These are phyloP conservation scores for Monilinia aucupariae DNA, from an alignment of 2,329 filamentous ascomycete species.

Conservation along the genomic window DNA sequence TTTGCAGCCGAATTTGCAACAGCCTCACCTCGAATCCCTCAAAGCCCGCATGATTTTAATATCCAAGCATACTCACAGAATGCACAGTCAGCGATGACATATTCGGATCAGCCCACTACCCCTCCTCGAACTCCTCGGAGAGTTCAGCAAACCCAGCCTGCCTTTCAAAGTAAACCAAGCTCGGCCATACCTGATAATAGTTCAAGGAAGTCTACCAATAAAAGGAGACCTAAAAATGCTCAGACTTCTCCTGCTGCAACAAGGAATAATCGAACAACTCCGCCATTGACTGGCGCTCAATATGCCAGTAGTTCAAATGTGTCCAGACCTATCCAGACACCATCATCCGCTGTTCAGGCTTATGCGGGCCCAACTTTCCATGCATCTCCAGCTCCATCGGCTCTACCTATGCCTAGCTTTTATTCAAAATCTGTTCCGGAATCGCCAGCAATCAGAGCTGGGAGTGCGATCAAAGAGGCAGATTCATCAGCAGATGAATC, in stretches of 20 bases:
- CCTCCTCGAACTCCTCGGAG: slow-evolving; percentile 35
- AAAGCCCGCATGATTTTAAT: slow-evolving; percentile 43
- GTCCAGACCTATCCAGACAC: slow-evolving; percentile 39
- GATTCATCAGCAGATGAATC: slow-evolving; percentile 37
- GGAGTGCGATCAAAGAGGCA: slow-evolving; percentile 41
- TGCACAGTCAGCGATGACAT: slow-evolving; percentile 25
- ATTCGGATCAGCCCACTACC: slow-evolving; percentile 28
- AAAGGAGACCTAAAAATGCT: slow-evolving; percentile 33
- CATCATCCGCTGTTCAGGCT: slow-evolving; percentile 38
- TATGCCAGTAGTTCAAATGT: slow-evolving; percentile 33
- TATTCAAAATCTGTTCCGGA: slow-evolving; percentile 70
- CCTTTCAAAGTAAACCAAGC: slow-evolving; percentile 22
- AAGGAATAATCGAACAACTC: slow-evolving; percentile 28
- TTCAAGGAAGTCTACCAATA: slow-evolving; percentile 33
- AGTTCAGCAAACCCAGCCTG: slow-evolving; percentile 21
- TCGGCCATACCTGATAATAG: slow-evolving; percentile 24
- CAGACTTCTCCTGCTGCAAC: slow-evolving; percentile 30
- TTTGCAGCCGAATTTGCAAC: slow-evolving; percentile 23
- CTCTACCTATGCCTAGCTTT: slow-evolving; percentile 86
- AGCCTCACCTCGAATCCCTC: slow-evolving; percentile 35
- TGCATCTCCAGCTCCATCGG: slow-evolving; percentile 84
- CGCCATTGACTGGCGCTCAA: slow-evolving; percentile 28
- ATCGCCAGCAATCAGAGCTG: slow-evolving; percentile 45
- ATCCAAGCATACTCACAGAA: slow-evolving; percentile 39
- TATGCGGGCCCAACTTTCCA: slow-evolving; percentile 96